These are phyloP conservation scores for Arachis stenosperma DNA, from an alignment of 306 rosid species.

Conservation along the genomic window DNA sequence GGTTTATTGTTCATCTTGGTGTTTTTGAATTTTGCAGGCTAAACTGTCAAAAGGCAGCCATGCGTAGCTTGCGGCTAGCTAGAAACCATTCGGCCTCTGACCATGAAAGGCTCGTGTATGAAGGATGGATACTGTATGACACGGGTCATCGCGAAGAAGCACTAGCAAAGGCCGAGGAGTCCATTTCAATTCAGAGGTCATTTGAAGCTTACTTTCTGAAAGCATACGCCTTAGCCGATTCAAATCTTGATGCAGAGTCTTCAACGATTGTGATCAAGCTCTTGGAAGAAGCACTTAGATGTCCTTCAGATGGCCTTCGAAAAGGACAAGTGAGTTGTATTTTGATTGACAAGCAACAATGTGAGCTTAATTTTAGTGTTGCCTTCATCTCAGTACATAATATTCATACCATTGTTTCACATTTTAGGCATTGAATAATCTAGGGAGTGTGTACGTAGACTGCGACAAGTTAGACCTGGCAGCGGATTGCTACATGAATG, in stretches of 20 bases:
- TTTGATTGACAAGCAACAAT: conserved; percentile 15
- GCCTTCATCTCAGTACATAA: too few relatives aligned
- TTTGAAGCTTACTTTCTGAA: conserved; percentile 94
- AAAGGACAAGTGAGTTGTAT: conserved; percentile 80
- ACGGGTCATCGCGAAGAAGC: conserved; percentile 94
- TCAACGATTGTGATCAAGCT: conserved; percentile 68
- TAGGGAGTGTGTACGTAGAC: conserved; percentile 88
- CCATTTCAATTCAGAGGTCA: conserved; percentile 83
- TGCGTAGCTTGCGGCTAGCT: conserved; percentile 83
- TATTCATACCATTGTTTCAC: conserved; percentile 18
- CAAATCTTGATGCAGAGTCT: conserved; percentile 72
- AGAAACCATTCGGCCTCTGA: conserved; percentile 74
- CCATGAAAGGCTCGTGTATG: conserved; percentile 85
- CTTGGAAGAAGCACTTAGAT: conserved; percentile 85
- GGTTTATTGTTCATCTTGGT: conserved; percentile 17
- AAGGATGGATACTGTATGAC: conserved; percentile 95
- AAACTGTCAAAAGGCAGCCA: conserved; percentile 90
- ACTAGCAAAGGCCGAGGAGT: conserved; percentile 82
- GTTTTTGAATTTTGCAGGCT: conserved; percentile 54
- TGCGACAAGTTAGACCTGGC: conserved; percentile 87
- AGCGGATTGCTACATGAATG: conserved; percentile 87
- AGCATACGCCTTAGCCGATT: conserved; percentile 84
- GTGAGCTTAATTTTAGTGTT: conserved; percentile 28
- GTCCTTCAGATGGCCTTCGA: conserved; percentile 95
- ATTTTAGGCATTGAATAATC: conserved; percentile 82